Base-by-base conservation (phyloP, 2,329 filamentous ascomycete species). In the Ophiostoma australiae region DNA sequence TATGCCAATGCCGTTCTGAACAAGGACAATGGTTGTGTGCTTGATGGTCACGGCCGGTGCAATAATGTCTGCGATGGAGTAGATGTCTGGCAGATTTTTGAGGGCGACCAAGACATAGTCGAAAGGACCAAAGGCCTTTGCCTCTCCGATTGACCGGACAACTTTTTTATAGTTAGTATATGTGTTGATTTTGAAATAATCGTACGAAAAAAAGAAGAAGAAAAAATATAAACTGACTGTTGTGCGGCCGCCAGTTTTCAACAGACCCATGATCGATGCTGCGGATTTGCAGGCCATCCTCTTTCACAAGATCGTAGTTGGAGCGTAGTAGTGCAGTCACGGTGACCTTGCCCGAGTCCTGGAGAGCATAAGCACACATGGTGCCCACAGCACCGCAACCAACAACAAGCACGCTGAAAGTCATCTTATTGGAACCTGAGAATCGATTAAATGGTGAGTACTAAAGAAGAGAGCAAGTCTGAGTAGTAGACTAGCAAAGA, bases 1-100 rank as follows among this genome's bases (percentile, higher is more conserved):
- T 5, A 55, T 55, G 13, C 23, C 52, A 55, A 55, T 55, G n/a
- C 52, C 52, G 52, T 55, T 55, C 52, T 55, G 52, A n/a, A 55
- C 52, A 27, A 55, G 52, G 20, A 55, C 52, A 27, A 55, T 27
- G 3, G 7, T 27, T 55, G 52, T 55, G 52, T 55, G 52, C 52
- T 55, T 55, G 52, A 15, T 3, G n/a, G 23, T 27, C n/a, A 55
- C 52, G 4, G 7, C 52, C n/a, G 52, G 52, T 55, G 52, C 20
- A 27, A 55, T 55, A 4, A 55, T 55, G 7, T 55, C 52, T n/a
- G n/a, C 52, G 27, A 55, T 55, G n/a, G 52, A 55, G 52, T 55
- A 55, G 20, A 55, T n/a, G 15, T 55, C 52, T 23, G 52, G 52
- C 7, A 55, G 4, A 27, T 55, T 55, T n/a, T 55, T 55, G 52